Base-by-base conservation (phyloP, 2,329 filamentous ascomycete genomes). In the Botrytis tulipae region DNA sequence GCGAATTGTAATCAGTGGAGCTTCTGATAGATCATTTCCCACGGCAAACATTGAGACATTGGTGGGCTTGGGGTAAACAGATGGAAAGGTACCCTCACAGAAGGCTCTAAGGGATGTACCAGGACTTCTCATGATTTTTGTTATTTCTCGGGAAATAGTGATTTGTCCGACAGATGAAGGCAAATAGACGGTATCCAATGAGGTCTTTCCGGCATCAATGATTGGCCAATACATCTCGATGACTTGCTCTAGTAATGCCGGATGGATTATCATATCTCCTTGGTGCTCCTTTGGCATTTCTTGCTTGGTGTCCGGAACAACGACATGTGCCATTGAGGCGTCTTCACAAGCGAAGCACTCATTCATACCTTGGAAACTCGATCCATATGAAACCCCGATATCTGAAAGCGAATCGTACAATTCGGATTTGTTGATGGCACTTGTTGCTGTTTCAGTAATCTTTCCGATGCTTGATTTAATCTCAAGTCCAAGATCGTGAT, bases 161-260 rank as follows among this genome's bases (percentile, higher is more conserved):
- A 85, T 79, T 25, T 80, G 80, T 6, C 82, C 70, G 48, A 73
- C 54, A 35, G 63, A 70, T 62, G 65, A 73, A n/a, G 71, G 63
- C 20, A 73, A 29, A 63, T 70, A 73, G 40, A 73, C 20, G 8
- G 66, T 73, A 62, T 63, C 54, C 16, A 73, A 29, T n/a, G 66
- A 25, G 16, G 12, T 57, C 8, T 57, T 32, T 5, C 71, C 44
- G 10, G 66, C 66, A 18, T 40, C 44, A 35, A 73, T 59, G 44
- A 70, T 70, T 62, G 66, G 66, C 66, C 71, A 73, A 44, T 73
- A 73, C 25, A 75, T 66, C n/a, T 75, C 75, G 62, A 74, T 65
- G 14, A 89, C 85, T 4, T 85, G 81, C 76, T 90, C 88, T 20
- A 90, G 81, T 0, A 87, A 88, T 6, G 86, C 84, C 0, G 88